Base-by-base conservation (phyloP, 2,329 filamentous ascomycete species). In the Cephalotrichum gorgonifer region DNA sequence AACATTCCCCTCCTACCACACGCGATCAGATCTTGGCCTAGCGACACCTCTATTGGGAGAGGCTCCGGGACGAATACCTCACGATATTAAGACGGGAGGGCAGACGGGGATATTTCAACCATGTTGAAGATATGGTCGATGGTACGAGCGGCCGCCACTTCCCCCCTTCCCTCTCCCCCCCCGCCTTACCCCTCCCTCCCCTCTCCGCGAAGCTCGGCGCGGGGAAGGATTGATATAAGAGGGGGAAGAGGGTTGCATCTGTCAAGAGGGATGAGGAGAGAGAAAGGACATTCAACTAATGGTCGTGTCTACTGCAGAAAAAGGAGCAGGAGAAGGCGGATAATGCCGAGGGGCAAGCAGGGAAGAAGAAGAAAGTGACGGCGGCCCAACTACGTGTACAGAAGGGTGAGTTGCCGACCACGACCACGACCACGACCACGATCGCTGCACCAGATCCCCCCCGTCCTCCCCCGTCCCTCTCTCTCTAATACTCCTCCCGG, bases 61-160 rank as follows among this genome's bases (percentile, higher is more conserved):
- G 17, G 17, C n/a, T 39, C 35, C n/a, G 35, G 11, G 17, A 20
- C 11, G 17, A 39, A 17, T 20, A 20, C 35, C 6, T 39, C n/a
- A 20, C 6, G 17, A 4, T 39, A 39, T 17, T 20, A 6, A 20
- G 35, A 17, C 17, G 35, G 33, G 35, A 39, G 17, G 35, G 8
- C n/a, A 20, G 6, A 39, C 35, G 35, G 17, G 11, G 30, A 44
- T 26, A 42, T 25, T 28, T 22, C 9, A 17, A 48, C 6, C 6
- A 97, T 97, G 93, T 78, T 96, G 76, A 97, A 97, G 75, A 96
- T 97, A 75, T 97, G 91, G 93, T 95, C 89, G 61, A 95, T 97
- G 91, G 89, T 94, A 74, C 47, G 76, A 61, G 42, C 42, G 44
- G 43, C 38, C 33, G 44, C 17, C 20, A n/a, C 42, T 12, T 43